Conservation (phyloP, 805 yeast genomes). For the Ogataea naganishii region DNA sequence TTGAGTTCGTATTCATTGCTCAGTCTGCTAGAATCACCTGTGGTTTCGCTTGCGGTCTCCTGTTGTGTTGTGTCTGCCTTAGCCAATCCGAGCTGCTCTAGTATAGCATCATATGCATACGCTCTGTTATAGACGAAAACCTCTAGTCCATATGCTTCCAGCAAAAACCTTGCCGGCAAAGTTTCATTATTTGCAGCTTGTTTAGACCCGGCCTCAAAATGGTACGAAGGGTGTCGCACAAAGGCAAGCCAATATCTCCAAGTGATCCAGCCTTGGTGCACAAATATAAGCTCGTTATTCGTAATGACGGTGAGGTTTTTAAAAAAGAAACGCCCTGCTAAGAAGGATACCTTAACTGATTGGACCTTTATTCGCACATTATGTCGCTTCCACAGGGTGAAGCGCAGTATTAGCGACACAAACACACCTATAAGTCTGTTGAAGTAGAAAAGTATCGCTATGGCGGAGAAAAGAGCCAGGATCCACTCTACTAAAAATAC, state of each 20-base stretch:
- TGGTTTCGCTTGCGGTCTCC: slow-evolving; percentile 1
- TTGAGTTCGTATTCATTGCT: not conserved
- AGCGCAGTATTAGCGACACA: slow-evolving; percentile 40
- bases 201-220: no score
- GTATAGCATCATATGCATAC: slow-evolving; percentile 61
- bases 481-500: slow-evolving; percentile 83
- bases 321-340: slow-evolving; percentile 78
- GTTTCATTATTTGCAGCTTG: slow-evolving; percentile 29
- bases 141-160: slow-evolving; percentile 72
- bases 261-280: slow-evolving; percentile 65
- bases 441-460: slow-evolving; percentile 67
- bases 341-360: slow-evolving; percentile 63
- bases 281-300: slow-evolving; percentile 61
- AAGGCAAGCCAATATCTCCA: slow-evolving; percentile 85
- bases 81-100: slow-evolving; percentile 20
- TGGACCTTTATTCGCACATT: slow-evolving; percentile 58
- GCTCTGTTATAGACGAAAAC: slow-evolving; percentile 76
- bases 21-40: not conserved
- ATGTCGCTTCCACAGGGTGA: slow-evolving; percentile 55
- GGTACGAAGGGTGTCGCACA: slow-evolving; percentile 31
- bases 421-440: slow-evolving; percentile 60
- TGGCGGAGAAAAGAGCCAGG: slow-evolving; percentile 49
- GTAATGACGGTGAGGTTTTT: slow-evolving; percentile 68
- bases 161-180: slow-evolving; percentile 46
- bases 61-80: not conserved